A percentile compares a stretch with the other conserved stretches of the same genome.
Conservation (phyloP, 2,329 filamentous ascomycete genomes). For the Orbilia brochopaga region DNA sequence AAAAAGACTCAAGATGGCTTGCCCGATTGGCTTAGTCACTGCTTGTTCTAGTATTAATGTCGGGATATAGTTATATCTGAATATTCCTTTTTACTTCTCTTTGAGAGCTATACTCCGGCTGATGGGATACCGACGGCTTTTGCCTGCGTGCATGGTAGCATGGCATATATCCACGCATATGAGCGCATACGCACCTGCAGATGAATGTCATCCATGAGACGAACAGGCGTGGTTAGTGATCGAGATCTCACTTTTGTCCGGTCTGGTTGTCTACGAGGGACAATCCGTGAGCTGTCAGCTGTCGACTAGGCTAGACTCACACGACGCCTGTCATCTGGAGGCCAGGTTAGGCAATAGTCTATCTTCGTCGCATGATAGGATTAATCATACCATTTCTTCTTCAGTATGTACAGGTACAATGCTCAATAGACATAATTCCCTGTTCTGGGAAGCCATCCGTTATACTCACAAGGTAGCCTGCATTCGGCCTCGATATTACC, state of each 20-base stretch:
- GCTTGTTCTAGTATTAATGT: no score
- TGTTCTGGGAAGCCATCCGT: no score
- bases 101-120: no score
- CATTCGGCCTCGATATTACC: no score
- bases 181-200: neutral
- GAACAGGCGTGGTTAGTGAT: neutral
- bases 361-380: no score
- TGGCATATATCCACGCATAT: conserved; percentile 3
- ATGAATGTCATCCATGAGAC: neutral
- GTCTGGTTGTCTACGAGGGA: neutral
- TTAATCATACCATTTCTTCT: no score
- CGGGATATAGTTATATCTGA: no score
- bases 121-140: neutral
- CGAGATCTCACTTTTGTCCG: neutral
- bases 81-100: neutral
- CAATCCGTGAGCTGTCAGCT: neutral
- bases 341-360: neutral
- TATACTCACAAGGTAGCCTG: no score
- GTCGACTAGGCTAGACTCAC: neutral
- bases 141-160: neutral
- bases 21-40: neutral
- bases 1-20: neutral
- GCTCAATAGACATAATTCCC: no score
- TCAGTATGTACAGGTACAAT: no score
- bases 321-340: neutral